Conservation (phyloP, 2,329 filamentous ascomycete species). For the Sphaerulina populicola region DNA sequence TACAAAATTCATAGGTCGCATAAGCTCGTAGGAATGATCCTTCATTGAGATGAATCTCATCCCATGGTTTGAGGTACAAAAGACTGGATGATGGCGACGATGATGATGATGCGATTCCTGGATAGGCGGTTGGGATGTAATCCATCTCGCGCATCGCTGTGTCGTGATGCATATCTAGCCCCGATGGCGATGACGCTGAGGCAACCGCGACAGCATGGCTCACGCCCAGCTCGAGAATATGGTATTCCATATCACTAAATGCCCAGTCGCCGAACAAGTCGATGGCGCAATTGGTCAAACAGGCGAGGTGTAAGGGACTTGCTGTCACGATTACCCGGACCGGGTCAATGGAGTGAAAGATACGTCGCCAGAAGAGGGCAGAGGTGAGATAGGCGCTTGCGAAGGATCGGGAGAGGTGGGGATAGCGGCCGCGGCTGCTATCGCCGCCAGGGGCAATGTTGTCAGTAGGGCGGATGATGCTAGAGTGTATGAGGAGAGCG, state of each 20-base stretch:
- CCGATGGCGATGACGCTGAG: neutral
- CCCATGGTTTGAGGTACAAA: constrained; percentile 57
- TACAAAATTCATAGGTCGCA: constrained; percentile 59
- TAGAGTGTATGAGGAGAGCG: constrained; percentile 36
- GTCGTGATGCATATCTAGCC: neutral
- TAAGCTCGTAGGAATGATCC: constrained; percentile 66
- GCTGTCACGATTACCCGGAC: constrained; percentile 42
- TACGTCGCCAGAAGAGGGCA: constrained; percentile 43
- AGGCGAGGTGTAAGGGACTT: constrained; percentile 54
- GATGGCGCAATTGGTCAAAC: constrained; percentile 51
- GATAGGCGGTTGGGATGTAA: constrained; percentile 13
- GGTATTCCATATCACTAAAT: constrained; percentile 31
- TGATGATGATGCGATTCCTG: constrained; percentile 15
- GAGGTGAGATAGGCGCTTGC: constrained; percentile 7
- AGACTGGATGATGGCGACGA: constrained; percentile 33
- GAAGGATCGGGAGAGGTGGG: constrained; percentile 29
- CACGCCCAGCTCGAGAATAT: constrained; percentile 24
- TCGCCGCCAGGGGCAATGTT: neutral
- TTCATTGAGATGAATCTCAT: constrained; percentile 60
- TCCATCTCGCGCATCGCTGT: neutral
- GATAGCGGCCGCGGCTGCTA: constrained; percentile 24
- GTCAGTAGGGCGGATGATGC: neutral
- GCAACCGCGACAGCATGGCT: neutral
- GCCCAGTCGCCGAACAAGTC: constrained; percentile 39
- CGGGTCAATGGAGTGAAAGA: constrained; percentile 49